Evolutionary conservation across 139 green algal genomes (phyloP).

Genomic region (Spirogloea muscicola): DNA sequence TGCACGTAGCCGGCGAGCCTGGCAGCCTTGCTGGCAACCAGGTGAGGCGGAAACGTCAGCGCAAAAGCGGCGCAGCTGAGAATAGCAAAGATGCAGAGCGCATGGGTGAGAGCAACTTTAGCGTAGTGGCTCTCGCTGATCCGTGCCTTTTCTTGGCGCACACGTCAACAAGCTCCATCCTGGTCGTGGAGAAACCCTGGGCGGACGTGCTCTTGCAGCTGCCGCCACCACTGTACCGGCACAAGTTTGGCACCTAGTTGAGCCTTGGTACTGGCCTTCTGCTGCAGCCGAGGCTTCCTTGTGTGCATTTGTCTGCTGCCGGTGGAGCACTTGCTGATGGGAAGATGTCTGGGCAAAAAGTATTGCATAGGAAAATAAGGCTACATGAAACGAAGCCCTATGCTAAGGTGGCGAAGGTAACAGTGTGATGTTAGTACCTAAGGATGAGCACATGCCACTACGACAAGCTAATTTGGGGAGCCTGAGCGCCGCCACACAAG

Average conservation of each 20-base stretch:
- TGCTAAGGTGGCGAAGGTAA: too few species aligned
- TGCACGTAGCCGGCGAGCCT: neutral
- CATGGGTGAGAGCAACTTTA: conserved; percentile 4
- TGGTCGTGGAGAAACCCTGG: conserved; percentile 38
- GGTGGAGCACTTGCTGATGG: too few species aligned
- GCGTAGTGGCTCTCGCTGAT: conserved; percentile 13
- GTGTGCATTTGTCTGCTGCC: too few species aligned
- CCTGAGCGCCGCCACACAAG: too few species aligned
- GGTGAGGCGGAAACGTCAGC: conserved; percentile 7
- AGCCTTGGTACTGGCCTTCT: neutral
- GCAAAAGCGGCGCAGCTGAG: neutral
- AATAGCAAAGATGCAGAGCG: conserved; percentile 8
- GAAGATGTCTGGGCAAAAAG: too few species aligned
- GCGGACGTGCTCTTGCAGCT: conserved; percentile 26
- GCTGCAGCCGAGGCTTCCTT: too few species aligned
- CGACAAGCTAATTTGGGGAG: too few species aligned
- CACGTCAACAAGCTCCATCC: conserved; percentile 10
- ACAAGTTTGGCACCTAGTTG: conserved; percentile 36
- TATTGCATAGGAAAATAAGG: too few species aligned
- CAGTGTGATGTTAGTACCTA: too few species aligned
- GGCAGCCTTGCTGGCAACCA: neutral
- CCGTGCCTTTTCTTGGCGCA: conserved; percentile 33
- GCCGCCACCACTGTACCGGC: conserved; percentile 30
- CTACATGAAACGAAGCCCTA: too few species aligned
- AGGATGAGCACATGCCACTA: too few species aligned